Evolutionary conservation across 495 filamentous ascomycete genomes (phyloP), one percentile per base, ranked within the genome.

Genomic region (Daldinia caldariorum): DNA sequence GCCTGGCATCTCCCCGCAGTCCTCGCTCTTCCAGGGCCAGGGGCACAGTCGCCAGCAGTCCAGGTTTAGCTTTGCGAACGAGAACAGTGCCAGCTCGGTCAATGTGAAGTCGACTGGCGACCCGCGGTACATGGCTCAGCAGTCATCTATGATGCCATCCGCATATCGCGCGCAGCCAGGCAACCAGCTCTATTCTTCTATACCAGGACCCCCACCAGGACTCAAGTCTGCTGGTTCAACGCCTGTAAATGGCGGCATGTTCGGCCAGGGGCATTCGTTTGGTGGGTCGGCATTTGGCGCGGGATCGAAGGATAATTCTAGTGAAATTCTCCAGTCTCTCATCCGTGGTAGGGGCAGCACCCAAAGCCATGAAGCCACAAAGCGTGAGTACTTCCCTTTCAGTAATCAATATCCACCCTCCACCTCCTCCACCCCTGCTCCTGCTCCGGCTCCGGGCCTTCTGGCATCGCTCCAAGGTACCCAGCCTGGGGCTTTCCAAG

Each of bases 171-270:
- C 76, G 77, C 91, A 83, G 79, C 87, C 72, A 76, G 84, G 83
- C 64, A 83, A 79, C 68, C 89, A 89, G 70, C 89, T 88, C 73
- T 92, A 89, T 74, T 83, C 84, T 50, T 86, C 88, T 14, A 91
- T 97, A 59, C 92, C 95, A 74, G 94, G 94, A 4, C 95, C 95
- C 14, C 96, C 96, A 54, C 96, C 96, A 2, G 96, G 96, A 2
- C 85, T 99, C 58, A 98, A 99, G 82, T 93, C 94, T 4, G 91
- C 93, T 1, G 93, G 93, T 34, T 97, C 94, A 10, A 94, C 95
- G 54, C 95, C 95, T 5, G 75, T 77, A 14, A 69, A 70, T 39
- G 74, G 72, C 54, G 91, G 92, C 64, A 90, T 91, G 43, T 97
- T 97, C 74, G 87, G 89, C 59, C 89, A 91, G 66, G 68, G 71